phyloP scores from a whole-genome alignment of 2,329 filamentous ascomycete genomes.

The Chrysoporthe puriensis region DNA sequence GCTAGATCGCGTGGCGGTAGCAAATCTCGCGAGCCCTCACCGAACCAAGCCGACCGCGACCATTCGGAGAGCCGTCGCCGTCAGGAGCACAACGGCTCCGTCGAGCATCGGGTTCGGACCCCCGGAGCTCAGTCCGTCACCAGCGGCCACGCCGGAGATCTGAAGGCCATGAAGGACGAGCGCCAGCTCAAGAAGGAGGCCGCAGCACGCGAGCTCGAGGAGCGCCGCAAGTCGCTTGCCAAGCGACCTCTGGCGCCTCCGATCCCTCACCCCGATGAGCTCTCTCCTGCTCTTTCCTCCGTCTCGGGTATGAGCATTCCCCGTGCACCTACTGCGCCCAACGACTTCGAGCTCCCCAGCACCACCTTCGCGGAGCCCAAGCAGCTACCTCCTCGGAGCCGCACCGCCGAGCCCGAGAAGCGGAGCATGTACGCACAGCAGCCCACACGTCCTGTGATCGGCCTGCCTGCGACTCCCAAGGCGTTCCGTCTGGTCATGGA shows the following conservation, averaged over 20 bases:
- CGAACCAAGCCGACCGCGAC: constrained; percentile 34
- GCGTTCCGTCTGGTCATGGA: constrained; percentile 84
- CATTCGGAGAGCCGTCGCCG: constrained; percentile 34
- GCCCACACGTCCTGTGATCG: constrained; percentile 58
- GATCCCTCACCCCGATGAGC: constrained; percentile 73
- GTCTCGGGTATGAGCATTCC: constrained; percentile 29
- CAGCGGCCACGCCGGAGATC: constrained; percentile 55
- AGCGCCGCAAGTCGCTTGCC: constrained; percentile 81
- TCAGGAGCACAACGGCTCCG: constrained; percentile 36
- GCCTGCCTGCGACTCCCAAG: constrained; percentile 87
- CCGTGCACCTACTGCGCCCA: constrained; percentile 35
- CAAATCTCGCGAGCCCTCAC: constrained; percentile 32
- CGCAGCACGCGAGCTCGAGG: constrained; percentile 84
- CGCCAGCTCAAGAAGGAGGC: constrained; percentile 70
- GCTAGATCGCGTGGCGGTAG: constrained; percentile 38
- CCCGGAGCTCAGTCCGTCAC: constrained; percentile 44
- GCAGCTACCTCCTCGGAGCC: constrained; percentile 60
- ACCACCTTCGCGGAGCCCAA: constrained; percentile 45
- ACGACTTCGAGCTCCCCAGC: constrained; percentile 48
- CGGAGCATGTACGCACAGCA: constrained; percentile 55
- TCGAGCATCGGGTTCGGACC: constrained; percentile 37
- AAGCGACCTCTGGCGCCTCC: constrained; percentile 77
- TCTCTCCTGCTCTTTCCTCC: constrained; percentile 42
- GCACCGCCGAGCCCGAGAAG: constrained; percentile 65
- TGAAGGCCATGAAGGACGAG: constrained; percentile 61